Base-by-base conservation (phyloP, 768 basidiomycete genomes). In the Phlegmacium glaucopus region DNA sequence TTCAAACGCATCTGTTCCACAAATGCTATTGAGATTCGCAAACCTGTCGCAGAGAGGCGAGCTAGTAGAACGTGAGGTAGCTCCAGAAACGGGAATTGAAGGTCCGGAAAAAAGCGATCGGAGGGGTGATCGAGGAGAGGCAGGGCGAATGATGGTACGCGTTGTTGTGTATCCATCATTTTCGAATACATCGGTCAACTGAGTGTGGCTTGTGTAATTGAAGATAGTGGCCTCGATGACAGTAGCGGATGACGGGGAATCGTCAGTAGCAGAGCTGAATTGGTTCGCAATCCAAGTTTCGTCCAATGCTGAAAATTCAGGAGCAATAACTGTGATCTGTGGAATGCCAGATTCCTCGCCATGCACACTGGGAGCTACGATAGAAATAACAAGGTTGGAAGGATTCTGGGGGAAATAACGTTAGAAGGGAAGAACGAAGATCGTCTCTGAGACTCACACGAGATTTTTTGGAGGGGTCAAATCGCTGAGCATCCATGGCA, bases 401-500 rank as follows among this genome's bases (percentile, higher is more conserved):
- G 37, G 45, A 28, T 39, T 47, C 45, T 47, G 26, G 39, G 27
- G 15, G 37, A 39, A 29, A 39, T 11, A 16, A 38, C 6, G 39
- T 47, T 6, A 47, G 28, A 13, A 29, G 28, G 26, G 30, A n/a
- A 40, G 16, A 25, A 22, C 5, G 10, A 39, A 39, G 49, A 39
- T 39, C 12, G 22, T 16, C 25, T 25, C 13, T 29, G 2, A 34
- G 36, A 51, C 63, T 37, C 49, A 65, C 66, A 22, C 50, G 48
- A 42, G 54, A 58, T 48, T n/a, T n/a, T n/a, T 53, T 53, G 22
- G 54, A 59, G 12, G 53, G 37, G 44, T 67, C 61, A 39, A 51
- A 69, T 39, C 68, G 53, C 46, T 68, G 66, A 44, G 63, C 47
- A 44, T 63, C 61, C 61, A 70, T 59, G 36, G 48, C 18, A 15